A percentile compares a stretch with the other conserved stretches of the same genome.
Conservation (phyloP, 176 grass and related monocot genomes). For the Oryza rufipogon region DNA sequence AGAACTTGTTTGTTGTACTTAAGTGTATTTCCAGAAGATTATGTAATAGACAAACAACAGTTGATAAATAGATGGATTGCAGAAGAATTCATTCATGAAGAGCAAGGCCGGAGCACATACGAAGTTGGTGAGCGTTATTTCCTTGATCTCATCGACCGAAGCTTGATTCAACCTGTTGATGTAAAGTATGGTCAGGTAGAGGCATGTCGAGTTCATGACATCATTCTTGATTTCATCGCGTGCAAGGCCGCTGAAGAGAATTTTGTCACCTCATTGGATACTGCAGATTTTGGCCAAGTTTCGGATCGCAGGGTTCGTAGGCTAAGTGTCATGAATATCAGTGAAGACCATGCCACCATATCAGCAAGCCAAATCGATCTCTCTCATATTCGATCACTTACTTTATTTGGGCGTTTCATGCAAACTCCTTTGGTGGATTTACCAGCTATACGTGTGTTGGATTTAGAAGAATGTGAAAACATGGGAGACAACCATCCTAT, state of each 20-base stretch:
- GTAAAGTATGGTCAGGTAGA: background rate
- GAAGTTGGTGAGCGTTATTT: too few species aligned
- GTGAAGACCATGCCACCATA: background rate
- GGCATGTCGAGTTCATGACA: background rate
- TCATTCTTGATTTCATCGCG: background rate
- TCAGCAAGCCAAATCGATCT: background rate
- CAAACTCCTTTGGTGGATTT: background rate
- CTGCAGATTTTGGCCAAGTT: background rate
- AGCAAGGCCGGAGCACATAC: too few species aligned
- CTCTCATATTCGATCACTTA: background rate
- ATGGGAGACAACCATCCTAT: background rate
- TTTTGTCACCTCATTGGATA: background rate
- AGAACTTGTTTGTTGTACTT: too few species aligned
- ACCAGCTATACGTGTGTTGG: background rate
- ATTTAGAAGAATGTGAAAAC: background rate
- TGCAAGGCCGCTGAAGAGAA: too few species aligned
- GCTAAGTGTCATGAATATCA: background rate
- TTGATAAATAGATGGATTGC: too few species aligned
- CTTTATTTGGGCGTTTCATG: background rate
- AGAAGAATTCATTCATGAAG: too few species aligned
- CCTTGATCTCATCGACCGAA: too few species aligned
- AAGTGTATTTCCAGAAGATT: too few species aligned
- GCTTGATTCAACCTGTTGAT: too few species aligned
- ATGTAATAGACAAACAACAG: too few species aligned
- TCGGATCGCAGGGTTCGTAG: background rate